Evolutionary conservation across 805 yeast species (phyloP).

Genomic region (Lipomyces yamadae): DNA sequence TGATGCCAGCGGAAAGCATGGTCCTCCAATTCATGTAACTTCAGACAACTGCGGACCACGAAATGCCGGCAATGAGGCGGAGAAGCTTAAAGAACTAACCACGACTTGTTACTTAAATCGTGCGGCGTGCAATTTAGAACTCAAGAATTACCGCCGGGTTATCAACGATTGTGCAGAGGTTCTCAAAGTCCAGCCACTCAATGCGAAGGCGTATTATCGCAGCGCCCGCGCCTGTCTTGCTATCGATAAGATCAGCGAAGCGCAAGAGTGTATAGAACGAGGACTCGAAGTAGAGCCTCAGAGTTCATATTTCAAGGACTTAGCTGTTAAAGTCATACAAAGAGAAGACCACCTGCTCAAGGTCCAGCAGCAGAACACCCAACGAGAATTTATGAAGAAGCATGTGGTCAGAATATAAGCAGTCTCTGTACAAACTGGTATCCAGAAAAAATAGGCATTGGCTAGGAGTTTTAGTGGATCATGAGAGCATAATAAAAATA

Average conservation of each 20-base stretch:
- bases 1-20: slow-evolving; percentile 20
- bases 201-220: slow-evolving; percentile 82
- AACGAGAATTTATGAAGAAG: slow-evolving; percentile 47
- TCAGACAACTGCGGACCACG: slow-evolving; percentile 26
- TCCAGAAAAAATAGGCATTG: background rate
- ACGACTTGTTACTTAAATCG: slow-evolving; percentile 75
- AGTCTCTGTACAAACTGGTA: background rate
- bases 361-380: slow-evolving; percentile 44
- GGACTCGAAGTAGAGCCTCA: slow-evolving; percentile 65
- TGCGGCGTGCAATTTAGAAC: slow-evolving; percentile 88
- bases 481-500: background rate
- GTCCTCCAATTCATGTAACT: background rate
- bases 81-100: slow-evolving; percentile 55
- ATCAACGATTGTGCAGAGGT: slow-evolving; percentile 84
- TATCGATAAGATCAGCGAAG: slow-evolving; percentile 73
- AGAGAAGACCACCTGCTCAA: slow-evolving; percentile 46
- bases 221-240: slow-evolving; percentile 79
- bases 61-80: slow-evolving; percentile 26
- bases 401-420: slow-evolving; percentile 25
- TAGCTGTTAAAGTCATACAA: slow-evolving; percentile 52
- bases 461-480: background rate
- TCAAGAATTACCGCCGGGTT: slow-evolving; percentile 82
- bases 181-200: slow-evolving; percentile 65
- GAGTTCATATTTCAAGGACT: slow-evolving; percentile 59
- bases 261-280: slow-evolving; percentile 65